Base-by-base conservation (phyloP, 768 basidiomycete genomes). In the Boletus vermiculosoides region DNA sequence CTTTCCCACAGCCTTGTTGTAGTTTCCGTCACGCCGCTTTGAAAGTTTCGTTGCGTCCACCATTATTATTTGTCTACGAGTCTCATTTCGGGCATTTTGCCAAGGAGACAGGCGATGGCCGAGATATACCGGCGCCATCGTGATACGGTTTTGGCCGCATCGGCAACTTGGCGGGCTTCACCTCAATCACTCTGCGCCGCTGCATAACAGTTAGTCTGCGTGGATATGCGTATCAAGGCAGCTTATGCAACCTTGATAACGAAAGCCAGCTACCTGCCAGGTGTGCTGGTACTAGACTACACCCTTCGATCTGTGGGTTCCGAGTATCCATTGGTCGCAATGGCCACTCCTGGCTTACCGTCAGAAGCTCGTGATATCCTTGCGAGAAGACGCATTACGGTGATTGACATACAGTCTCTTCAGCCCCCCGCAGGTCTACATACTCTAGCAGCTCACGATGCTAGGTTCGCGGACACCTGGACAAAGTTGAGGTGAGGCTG, bases 211-310 rank as follows among this genome's bases (percentile, higher is more conserved):
- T 42, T 39, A 15, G 42, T 59, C 45, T 33, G 41, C 36, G 23
- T 50, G 12, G 37, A 63, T 11, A 78, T 77, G 79, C 62, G 54
- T 33, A 58, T 60, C 54, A 78, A 75, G 41, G 78, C 73, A 51
- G 90, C 87, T 15, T 97, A 84, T 76, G 85, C 82, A 31, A 92
- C 92, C 16, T 76, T 96, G 54, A 77, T 95, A 64, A 94, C 94
- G 40, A 85, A 83, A 60, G 70, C 74, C 16, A 72, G 69, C 45
- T 87, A 88, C 67, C 73, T 87, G 28, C 72, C 80, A 55, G 86
- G 84, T 11, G 72, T 82, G 31, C 72, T 89, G 31, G 80, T 84
- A 4, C 67, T 88, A 8, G 72, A 85, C 52, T 71, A 78, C 22
- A 78, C 79, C 33, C 76, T 88, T 34, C 73, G 77, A 30, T 70